Percentiles rank a stretch among this genome's conserved stretches.
These are phyloP conservation scores for Vigna radiata DNA, from an alignment of 306 rosid species.

Conservation along the genomic window DNA sequence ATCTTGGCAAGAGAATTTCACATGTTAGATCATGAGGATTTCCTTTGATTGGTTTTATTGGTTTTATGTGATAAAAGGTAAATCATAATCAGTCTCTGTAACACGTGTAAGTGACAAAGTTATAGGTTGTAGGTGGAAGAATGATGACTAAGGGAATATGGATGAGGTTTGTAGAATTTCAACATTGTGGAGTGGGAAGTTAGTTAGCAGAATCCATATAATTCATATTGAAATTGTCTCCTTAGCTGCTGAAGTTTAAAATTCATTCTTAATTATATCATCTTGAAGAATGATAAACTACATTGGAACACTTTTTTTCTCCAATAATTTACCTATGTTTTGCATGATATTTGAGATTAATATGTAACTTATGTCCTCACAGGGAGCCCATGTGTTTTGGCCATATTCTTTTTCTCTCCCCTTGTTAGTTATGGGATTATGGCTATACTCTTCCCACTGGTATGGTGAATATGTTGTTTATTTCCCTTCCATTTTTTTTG, in stretches of 20 bases:
- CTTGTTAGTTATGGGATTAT: conserved; percentile 89
- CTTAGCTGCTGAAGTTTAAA: conserved; percentile 17
- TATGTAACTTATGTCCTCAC: conserved; percentile 49
- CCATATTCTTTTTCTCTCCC: conserved; percentile 81
- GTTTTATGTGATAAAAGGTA: conserved; percentile 14
- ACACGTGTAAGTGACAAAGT: conserved; percentile 9
- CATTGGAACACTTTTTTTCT: conserved; percentile 15
- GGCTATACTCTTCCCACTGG: conserved; percentile 94
- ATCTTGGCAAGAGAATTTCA: conserved; percentile 18
- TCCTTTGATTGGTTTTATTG: conserved; percentile 19
- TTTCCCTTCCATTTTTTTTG: conserved; percentile 25
- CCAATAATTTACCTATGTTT: conserved; percentile 34
- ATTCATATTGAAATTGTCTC: conserved; percentile 34
- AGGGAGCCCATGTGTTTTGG: conserved; percentile 95
- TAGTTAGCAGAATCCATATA: conserved; percentile 20
- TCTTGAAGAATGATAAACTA: conserved; percentile 17
- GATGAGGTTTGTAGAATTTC: conserved; percentile 12
- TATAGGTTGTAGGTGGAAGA: conserved; percentile 24
- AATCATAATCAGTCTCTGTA: conserved; percentile 5
- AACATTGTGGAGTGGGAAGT: conserved; percentile 7
- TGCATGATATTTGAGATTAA: conserved; percentile 42
- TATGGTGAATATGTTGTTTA: conserved; percentile 44
- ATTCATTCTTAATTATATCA: conserved; percentile 23
- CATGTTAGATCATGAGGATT: conserved; percentile 27
- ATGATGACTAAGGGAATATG: conserved; percentile 23